Percentiles rank a stretch among this genome's conserved stretches.
These are phyloP conservation scores for Theileria parva DNA, from an alignment of 169 alveolate species.

Conservation along the genomic window DNA sequence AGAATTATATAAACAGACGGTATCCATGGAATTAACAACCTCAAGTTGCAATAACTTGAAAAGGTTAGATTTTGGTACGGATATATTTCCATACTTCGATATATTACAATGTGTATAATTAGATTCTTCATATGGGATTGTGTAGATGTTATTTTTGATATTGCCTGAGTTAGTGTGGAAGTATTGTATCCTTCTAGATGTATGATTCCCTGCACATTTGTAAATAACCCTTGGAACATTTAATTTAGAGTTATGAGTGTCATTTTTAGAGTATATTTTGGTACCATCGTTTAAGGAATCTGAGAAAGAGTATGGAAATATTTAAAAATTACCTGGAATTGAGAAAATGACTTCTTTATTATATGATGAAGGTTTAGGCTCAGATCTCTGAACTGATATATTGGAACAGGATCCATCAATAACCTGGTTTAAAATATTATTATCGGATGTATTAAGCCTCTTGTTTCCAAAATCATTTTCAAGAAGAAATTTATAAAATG, in stretches of 20 bases:
- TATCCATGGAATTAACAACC: conserved; percentile 39
- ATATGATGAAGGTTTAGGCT: not conserved
- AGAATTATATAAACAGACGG: conserved; percentile 21
- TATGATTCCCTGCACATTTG: conserved; percentile 10
- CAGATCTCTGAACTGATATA: not conserved
- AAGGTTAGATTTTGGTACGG: conserved; percentile 2
- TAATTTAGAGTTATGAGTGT: not conserved
- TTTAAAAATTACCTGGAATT: conserved; percentile 6
- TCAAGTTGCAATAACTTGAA: conserved; percentile 28
- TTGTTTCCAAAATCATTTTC: conserved; percentile 1
- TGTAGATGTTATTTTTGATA: conserved; percentile 21
- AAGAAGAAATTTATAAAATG: not conserved
- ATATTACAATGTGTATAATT: conserved; percentile 12
- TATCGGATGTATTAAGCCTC: not conserved
- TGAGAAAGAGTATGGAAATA: not conserved
- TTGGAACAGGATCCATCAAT: conserved; percentile 4
- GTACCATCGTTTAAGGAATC: conserved; percentile 1
- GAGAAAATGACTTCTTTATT: not conserved
- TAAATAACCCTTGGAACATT: conserved; percentile 1
- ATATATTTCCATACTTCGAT: not conserved
- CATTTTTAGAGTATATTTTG: not conserved
- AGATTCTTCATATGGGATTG: conserved; percentile 44
- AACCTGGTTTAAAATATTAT: not conserved
- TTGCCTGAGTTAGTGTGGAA: conserved; percentile 39
- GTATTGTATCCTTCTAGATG: conserved; percentile 27